Conservation (phyloP, 352 stramenopile genomes). For the Peronospora farinosa region DNA sequence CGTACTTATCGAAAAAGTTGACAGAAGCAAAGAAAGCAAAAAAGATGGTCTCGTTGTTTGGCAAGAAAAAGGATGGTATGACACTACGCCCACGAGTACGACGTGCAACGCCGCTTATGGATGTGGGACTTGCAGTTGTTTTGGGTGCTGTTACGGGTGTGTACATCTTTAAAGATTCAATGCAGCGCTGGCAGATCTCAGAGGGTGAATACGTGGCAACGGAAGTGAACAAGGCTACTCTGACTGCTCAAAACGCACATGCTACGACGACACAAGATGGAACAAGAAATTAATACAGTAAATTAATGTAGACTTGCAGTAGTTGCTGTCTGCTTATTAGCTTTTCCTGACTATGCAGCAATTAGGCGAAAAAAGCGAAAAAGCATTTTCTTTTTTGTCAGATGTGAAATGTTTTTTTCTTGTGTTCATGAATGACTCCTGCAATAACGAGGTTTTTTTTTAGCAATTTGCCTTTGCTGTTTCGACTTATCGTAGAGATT, state of each 20-base stretch:
- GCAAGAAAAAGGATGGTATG: slow-evolving; percentile 42
- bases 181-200: slow-evolving; percentile 43
- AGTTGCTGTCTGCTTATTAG: too few species aligned
- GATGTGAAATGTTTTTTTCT: too few species aligned
- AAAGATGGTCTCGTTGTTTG: slow-evolving; percentile 33
- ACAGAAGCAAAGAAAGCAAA: background rate
- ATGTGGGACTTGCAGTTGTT: slow-evolving; percentile 47
- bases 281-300: slow-evolving; percentile 3
- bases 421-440: too few species aligned
- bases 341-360: too few species aligned
- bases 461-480: too few species aligned
- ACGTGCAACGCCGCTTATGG: slow-evolving; percentile 52
- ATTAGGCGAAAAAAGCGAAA: too few species aligned
- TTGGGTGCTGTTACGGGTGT: slow-evolving; percentile 48
- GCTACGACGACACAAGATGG: slow-evolving; percentile 2
- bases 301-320: too few species aligned
- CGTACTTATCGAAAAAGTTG: slow-evolving; percentile 7
- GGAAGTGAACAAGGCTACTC: slow-evolving; percentile 16
- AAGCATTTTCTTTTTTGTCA: too few species aligned
- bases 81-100: slow-evolving; percentile 48
- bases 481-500: too few species aligned
- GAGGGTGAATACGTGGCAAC: slow-evolving; percentile 25
- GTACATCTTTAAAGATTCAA: slow-evolving; percentile 75
- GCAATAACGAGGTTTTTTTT: too few species aligned
- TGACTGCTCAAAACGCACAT: slow-evolving; percentile 11